Evolutionary conservation across 78 protist genomes (phyloP).

Genomic region (slime mould (Dictyostelium discoideum)): dicty_2.7 NC_007088.5:5033001-5033500

Average conservation of each 20-base stretch:
- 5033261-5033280: background rate
- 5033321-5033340: background rate
- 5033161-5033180: background rate
- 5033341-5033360: too few relatives aligned
- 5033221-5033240: background rate
- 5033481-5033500: background rate
- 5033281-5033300: background rate
- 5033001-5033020: conserved; percentile 2
- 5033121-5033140: background rate
- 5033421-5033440: background rate
- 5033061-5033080: background rate
- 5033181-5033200: background rate
- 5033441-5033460: background rate
- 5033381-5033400: background rate
- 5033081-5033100: background rate
- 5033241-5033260: background rate
- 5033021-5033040: background rate
- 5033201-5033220: conserved; percentile 12
- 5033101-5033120: background rate
- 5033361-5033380: background rate
- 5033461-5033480: background rate
- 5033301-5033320: background rate
- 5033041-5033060: background rate
- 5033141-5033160: background rate
- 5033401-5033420: background rate